These are phyloP conservation scores for Closterium sp. DNA, from an alignment of 139 green algal genomes.

Conservation along the genomic window DNA sequence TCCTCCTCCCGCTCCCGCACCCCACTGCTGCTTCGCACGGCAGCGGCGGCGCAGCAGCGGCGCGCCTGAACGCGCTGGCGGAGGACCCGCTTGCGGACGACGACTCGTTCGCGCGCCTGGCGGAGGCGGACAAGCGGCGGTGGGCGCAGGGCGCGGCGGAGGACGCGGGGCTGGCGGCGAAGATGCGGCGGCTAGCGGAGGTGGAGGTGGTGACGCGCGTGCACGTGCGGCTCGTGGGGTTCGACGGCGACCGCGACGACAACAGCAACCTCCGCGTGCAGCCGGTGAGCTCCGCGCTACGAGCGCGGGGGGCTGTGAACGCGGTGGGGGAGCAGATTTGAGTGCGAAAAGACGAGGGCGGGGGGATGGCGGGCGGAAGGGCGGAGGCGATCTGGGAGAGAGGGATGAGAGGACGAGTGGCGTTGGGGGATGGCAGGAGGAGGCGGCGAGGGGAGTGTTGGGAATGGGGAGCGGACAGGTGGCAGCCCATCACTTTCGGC, in stretches of 20 bases:
- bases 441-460: too few species aligned
- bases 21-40: too few species aligned
- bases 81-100: constrained; percentile 25
- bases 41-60: background rate
- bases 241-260: constrained; percentile 25
- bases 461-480: too few species aligned
- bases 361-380: too few species aligned
- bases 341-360: too few species aligned
- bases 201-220: constrained; percentile 15
- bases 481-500: too few species aligned
- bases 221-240: constrained; percentile 37
- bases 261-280: background rate
- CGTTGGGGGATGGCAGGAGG: too few species aligned
- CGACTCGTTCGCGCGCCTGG: constrained; percentile 30
- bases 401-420: too few species aligned
- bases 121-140: constrained; percentile 22
- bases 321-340: too few species aligned
- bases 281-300: too few species aligned
- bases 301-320: too few species aligned
- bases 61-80: background rate
- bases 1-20: background rate
- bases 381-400: too few species aligned
- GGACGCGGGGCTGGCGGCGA: background rate
- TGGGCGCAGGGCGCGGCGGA: constrained; percentile 7
- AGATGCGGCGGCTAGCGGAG: constrained; percentile 11